These are phyloP conservation scores for Phytophthora syringae DNA, from an alignment of 352 stramenopile species.

Conservation along the genomic window DNA sequence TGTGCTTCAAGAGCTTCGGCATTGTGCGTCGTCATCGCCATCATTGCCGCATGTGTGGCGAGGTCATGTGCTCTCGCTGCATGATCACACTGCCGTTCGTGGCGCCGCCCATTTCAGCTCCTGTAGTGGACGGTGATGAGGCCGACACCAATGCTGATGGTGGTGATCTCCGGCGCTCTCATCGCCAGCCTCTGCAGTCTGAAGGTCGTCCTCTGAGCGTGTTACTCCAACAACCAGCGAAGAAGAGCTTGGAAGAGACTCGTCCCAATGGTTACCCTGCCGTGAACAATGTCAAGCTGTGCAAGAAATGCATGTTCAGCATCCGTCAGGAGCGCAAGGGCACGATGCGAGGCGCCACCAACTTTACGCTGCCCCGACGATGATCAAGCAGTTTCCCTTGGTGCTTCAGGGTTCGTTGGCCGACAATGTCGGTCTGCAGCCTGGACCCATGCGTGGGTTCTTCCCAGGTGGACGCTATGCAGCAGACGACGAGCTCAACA, in stretches of 20 bases:
- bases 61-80: slow-evolving; percentile 75
- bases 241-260: slow-evolving; percentile 49
- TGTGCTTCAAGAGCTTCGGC: slow-evolving; percentile 77
- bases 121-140: slow-evolving; percentile 14
- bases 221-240: slow-evolving; percentile 47
- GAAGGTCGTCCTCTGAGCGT: slow-evolving; percentile 32
- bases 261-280: slow-evolving; percentile 57
- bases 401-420: slow-evolving; percentile 43
- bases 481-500: slow-evolving; percentile 42
- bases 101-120: slow-evolving; percentile 40
- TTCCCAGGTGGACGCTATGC: slow-evolving; percentile 48
- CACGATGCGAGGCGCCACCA: slow-evolving; percentile 46
- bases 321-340: slow-evolving; percentile 72
- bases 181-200: slow-evolving; percentile 18
- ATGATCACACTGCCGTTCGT: slow-evolving; percentile 74
- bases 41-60: slow-evolving; percentile 80
- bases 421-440: slow-evolving; percentile 36
- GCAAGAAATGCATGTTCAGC: slow-evolving; percentile 79
- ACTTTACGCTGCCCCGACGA: slow-evolving; percentile 56
- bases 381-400: slow-evolving; percentile 60
- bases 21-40: slow-evolving; percentile 69
- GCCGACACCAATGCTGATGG: neutral
- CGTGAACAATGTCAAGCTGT: slow-evolving; percentile 75
- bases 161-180: slow-evolving; percentile 8
- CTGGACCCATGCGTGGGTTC: slow-evolving; percentile 38